Base-by-base conservation (phyloP, 1,284 basidiomycete species). In the Trametes versicolor region DNA sequence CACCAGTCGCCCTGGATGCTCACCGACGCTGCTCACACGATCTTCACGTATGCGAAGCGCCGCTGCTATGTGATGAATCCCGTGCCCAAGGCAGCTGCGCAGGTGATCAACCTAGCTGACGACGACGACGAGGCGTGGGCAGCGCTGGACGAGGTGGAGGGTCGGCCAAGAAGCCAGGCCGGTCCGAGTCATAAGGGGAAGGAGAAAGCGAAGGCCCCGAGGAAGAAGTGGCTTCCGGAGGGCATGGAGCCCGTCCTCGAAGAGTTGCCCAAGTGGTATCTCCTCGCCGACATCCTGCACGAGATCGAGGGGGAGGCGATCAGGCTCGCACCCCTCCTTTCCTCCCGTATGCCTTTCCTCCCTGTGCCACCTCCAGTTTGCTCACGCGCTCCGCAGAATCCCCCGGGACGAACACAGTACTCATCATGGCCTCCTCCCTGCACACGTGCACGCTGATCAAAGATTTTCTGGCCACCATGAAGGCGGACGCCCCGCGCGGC, bases 241-340 rank as follows among this genome's bases (percentile, higher is more conserved):
- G 92, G 89, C 0, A 91, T 98, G 74, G 89, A 95, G 47, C 93
- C 95, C 0, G 87, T 96, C 0, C 82, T 99, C 21, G 97, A 99
- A 76, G 97, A 98, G 75, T 85, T 94, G 45, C 97, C 97, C 0
- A 99, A 99, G 75, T 99, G 98, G 97, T 86, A 85, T 58, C 78
- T 98, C 4, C 80, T 99, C 4, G 87, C 90, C 0, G 94, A 96
- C 15, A 87, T 98, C 0, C 76, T 99, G 54, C 86, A 95, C 67
- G 98, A 99, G 80, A 93, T 97, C 6, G 98, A 99, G 77, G 90
- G 91, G 66, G 94, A 96, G 70, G 93, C 96, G 57, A 81, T 92
- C 63, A 79, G 85, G 60, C 83, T 86, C 71, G 87, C 87, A 69
- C 82, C 81, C 51, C 77, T 67, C 34, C 59, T 77, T 70, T 79